Evolutionary conservation across 2,329 filamentous ascomycete species (phyloP).

Genomic region (Mycosphaerella sp.): DNA sequence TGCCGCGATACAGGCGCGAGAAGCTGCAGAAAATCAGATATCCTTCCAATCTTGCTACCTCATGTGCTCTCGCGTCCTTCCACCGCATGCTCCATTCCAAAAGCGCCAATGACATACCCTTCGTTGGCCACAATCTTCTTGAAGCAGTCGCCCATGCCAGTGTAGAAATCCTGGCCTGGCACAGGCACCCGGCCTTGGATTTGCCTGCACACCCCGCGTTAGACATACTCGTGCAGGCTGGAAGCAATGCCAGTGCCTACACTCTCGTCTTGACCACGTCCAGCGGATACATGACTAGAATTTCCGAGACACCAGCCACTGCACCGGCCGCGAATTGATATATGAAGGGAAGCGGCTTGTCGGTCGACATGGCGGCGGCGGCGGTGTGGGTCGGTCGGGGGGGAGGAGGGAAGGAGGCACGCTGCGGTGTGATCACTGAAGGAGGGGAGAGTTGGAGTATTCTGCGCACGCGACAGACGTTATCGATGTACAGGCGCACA

Average conservation of each 20-base stretch:
- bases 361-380: constrained; percentile 40
- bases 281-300: constrained; percentile 76
- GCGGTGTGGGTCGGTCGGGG: background rate
- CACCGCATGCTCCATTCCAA: background rate
- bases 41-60: background rate
- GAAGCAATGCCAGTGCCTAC: constrained; percentile 48
- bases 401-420: background rate
- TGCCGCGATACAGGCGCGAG: constrained; percentile 90
- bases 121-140: constrained; percentile 93
- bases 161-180: constrained; percentile 77
- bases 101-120: constrained; percentile 54
- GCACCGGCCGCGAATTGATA: constrained; percentile 98
- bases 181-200: constrained; percentile 55
- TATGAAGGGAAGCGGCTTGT: constrained; percentile 78
- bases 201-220: constrained; percentile 28
- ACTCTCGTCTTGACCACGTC: constrained; percentile 98
- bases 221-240: background rate
- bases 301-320: constrained; percentile 91
- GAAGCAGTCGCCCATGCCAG: constrained; percentile 97
- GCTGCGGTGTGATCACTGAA: background rate
- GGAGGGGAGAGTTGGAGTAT: too few species aligned
- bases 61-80: background rate
- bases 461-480: too few species aligned
- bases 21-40: constrained; percentile 49
- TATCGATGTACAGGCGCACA: too few species aligned